Evolutionary conservation across 306 rosid genomes (phyloP).

Genomic region (Casuarina equisetifolia): DNA sequence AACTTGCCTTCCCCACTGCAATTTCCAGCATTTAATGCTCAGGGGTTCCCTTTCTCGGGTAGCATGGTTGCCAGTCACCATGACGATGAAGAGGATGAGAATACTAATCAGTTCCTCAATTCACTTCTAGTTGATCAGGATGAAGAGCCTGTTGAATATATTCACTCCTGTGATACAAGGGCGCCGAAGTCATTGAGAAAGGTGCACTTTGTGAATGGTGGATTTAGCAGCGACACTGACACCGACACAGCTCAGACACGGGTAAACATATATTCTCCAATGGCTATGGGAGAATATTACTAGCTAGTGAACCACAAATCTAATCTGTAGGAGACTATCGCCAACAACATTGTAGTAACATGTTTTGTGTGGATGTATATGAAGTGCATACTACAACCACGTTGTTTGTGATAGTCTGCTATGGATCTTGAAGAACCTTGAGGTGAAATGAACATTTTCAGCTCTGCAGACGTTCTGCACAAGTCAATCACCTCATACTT

Average conservation of each 20-base stretch:
- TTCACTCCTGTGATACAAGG: conserved; percentile 2
- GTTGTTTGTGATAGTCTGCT: no score
- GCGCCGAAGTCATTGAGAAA: conserved; percentile 10
- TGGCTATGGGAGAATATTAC: neutral
- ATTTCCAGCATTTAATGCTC: conserved; percentile 4
- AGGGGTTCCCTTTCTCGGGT: neutral
- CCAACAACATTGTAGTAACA: neutral
- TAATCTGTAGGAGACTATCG: conserved; percentile 16
- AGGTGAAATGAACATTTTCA: conserved; percentile 12
- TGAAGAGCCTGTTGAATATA: neutral
- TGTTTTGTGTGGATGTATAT: no score
- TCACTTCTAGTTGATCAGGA: neutral
- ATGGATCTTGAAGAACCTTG: neutral
- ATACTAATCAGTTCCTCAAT: conserved; percentile 2
- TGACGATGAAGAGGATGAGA: neutral
- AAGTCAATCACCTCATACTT: neutral
- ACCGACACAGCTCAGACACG: conserved; percentile 28
- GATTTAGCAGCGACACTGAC: conserved; percentile 37
- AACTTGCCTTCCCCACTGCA: neutral
- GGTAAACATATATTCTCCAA: conserved; percentile 37
- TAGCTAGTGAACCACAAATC: conserved; percentile 13
- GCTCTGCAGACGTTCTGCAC: conserved; percentile 16
- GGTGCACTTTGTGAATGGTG: conserved; percentile 23
- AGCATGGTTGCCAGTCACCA: neutral
- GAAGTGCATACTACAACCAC: no score